Evolutionary conservation across 352 stramenopile genomes (phyloP), one percentile per base, ranked within the genome.

Genomic region (Phytophthora pini): DNA sequence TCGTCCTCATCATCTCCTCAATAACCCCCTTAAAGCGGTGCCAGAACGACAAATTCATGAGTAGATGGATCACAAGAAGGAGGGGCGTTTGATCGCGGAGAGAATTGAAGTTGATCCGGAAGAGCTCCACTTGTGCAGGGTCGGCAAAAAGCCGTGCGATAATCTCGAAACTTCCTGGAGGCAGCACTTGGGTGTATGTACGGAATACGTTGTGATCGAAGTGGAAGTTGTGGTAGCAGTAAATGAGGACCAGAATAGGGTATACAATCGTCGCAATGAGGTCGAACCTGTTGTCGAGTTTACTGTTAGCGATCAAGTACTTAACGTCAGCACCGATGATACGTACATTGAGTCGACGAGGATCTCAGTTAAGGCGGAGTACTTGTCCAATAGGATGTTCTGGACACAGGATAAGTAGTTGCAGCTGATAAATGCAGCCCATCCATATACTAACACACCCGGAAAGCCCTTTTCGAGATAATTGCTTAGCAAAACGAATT

Each of bases 391-490:
- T 22, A 79, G 31, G 12, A 80, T 77, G 43, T 27, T 49, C 1
- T 54, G 22, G 7, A 62, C 61, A 29, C 54, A 74, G 1, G 69
- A 74, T 13, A 80, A 61, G 3, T 55, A 56, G 15, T 83, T 77
- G n/a, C 27, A 27, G 9, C 58, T 56, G 44, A 83, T 66, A 22
- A 77, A 68, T 0, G 26, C 34, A 0, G 75, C 50, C 48, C 73
- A 80, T 5, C 61, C 59, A n/a, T 76, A 74, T 20, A 71, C 70
- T 13, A 83, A 26, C 0, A 36, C 9, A 0, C 10, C 24, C 7
- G 76, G 70, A n/a, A 77, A 75, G 5, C 76, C 76, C 1, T 64
- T 34, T 34, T 81, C 66, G 24, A 81, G 76, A 13, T 68, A 71
- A 1, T 56, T 47, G 9, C 65, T 55, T 1, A 81, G 59, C 40